Evolutionary conservation across 345 rosid genomes (phyloP).

Genomic region (Rhizophora mangle): DNA sequence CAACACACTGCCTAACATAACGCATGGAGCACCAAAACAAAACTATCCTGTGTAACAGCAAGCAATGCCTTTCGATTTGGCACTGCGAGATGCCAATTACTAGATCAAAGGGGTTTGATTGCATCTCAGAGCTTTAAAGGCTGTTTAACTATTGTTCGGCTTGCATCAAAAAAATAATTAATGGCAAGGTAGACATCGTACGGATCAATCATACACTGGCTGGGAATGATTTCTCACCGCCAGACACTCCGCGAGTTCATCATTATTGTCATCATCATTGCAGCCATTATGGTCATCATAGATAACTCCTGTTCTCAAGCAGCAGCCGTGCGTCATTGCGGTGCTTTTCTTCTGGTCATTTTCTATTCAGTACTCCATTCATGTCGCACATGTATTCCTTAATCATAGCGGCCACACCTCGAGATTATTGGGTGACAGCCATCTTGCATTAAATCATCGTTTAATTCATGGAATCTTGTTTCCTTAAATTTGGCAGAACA

Average conservation of each 20-base stretch:
- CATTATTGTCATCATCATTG: slow-evolving; percentile 29
- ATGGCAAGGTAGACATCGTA: not conserved
- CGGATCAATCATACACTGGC: slow-evolving; percentile 12
- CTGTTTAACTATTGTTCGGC: slow-evolving; percentile 3
- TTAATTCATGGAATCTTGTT: not conserved
- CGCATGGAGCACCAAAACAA: too few relatives aligned
- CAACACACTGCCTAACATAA: too few relatives aligned
- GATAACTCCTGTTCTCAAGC: slow-evolving; percentile 20
- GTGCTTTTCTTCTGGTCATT: not conserved
- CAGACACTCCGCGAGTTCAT: slow-evolving; percentile 1
- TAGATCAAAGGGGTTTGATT: too few relatives aligned
- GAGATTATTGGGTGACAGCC: not conserved
- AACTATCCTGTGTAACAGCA: too few relatives aligned
- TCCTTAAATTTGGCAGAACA: not conserved
- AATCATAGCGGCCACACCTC: not conserved
- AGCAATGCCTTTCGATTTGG: too few relatives aligned
- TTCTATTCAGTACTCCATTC: not conserved
- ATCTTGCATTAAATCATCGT: not conserved
- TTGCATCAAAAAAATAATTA: slow-evolving; percentile 8
- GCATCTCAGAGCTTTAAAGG: not conserved
- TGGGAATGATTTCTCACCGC: not conserved
- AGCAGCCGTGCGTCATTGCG: slow-evolving; percentile 3
- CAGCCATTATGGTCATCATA: slow-evolving; percentile 23
- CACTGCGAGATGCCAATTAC: too few relatives aligned
- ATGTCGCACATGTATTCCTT: not conserved